These are phyloP conservation scores for Paramecium tetraurelia DNA, from an alignment of 73 alveolate genomes.

Conservation along the genomic window DNA sequence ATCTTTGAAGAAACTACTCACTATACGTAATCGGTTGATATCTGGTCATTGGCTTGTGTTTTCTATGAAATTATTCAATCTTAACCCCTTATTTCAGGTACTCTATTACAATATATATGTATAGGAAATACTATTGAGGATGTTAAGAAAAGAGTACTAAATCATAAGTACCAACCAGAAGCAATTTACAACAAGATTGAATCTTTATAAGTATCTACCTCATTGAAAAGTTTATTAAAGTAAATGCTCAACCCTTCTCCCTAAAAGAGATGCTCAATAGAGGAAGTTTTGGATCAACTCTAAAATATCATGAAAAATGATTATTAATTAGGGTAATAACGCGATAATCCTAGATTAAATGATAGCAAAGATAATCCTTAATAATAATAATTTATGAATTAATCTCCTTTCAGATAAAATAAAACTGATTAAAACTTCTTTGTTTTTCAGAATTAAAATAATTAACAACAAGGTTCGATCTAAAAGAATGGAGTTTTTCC, in stretches of 20 bases:
- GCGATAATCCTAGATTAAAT: not conserved
- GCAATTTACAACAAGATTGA: not conserved
- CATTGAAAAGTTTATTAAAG: not conserved
- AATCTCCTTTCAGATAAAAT: not conserved
- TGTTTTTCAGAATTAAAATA: not conserved
- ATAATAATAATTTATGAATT: not conserved
- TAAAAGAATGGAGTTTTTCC: not conserved
- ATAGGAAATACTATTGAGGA: not conserved
- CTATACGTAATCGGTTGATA: not conserved
- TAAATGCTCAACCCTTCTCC: not conserved
- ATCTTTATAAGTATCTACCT: not conserved
- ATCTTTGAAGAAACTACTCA: not conserved
- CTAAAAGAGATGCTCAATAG: not conserved
- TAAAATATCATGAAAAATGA: not conserved
- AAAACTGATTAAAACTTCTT: not conserved
- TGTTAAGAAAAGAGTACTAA: not conserved
- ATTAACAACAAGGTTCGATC: not conserved
- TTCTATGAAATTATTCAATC: slow-evolving; percentile 50
- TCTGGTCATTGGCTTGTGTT: slow-evolving; percentile 59
- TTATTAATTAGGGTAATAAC: too few relatives aligned
- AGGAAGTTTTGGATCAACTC: not conserved
- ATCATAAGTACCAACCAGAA: not conserved
- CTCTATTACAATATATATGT: too few relatives aligned
- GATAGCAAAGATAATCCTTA: not conserved
- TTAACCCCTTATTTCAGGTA: not conserved